These are phyloP conservation scores for Zea mays DNA, from an alignment of 176 grass and related monocot species.

Conservation along the genomic window DNA sequence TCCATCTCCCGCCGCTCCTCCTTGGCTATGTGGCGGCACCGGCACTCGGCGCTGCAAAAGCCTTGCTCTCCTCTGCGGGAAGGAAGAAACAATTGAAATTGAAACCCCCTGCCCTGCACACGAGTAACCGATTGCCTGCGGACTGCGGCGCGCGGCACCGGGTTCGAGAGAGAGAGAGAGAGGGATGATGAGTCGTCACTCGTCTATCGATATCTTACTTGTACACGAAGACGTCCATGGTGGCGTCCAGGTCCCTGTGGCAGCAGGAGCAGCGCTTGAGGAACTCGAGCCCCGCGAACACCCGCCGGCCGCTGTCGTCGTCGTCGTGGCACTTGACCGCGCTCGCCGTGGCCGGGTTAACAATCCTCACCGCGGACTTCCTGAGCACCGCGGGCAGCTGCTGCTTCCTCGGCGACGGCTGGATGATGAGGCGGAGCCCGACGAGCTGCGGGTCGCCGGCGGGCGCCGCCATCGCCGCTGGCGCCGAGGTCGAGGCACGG, in stretches of 20 bases:
- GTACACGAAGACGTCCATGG: slow-evolving; percentile 80
- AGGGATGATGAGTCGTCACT: too few relatives aligned
- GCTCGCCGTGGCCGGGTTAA: too few relatives aligned
- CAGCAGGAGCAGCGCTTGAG: slow-evolving; percentile 68
- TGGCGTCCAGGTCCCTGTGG: slow-evolving; percentile 47
- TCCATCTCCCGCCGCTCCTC: slow-evolving; percentile 64
- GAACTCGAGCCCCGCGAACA: slow-evolving; percentile 41
- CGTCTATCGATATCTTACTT: slow-evolving; percentile 37
- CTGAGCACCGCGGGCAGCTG: slow-evolving; percentile 35
- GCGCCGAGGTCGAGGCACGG: not conserved
- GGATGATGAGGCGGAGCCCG: slow-evolving; percentile 68
- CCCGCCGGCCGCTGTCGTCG: not conserved
- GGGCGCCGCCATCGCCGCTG: not conserved
- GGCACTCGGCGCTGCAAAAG: slow-evolving; percentile 64
- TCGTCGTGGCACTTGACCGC: not conserved
- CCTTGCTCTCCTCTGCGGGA: slow-evolving; percentile 62
- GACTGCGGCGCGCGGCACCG: too few relatives aligned
- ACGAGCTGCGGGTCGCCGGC: slow-evolving; percentile 37
- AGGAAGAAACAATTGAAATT: not conserved
- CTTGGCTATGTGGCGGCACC: slow-evolving; percentile 47
- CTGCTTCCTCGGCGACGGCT: slow-evolving; percentile 30
- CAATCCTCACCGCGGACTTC: slow-evolving; percentile 38
- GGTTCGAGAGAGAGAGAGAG: too few relatives aligned
- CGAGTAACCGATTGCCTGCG: not conserved
- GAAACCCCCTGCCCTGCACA: not conserved